phyloP scores from a whole-genome alignment of 176 grass and related monocot species.

The Musa troglodytarum region DNA sequence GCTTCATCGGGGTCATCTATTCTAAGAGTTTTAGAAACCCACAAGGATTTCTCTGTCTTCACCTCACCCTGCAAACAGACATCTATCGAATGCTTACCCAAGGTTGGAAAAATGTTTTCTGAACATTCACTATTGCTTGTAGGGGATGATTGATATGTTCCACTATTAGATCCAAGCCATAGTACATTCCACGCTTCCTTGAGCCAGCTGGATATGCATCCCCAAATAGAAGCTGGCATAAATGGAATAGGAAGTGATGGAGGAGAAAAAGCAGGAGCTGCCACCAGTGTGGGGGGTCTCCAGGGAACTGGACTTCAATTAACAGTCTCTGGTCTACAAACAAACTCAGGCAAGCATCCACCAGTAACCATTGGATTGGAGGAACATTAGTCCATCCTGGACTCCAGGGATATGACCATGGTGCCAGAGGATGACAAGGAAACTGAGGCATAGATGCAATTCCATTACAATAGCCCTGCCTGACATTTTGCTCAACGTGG shows the following conservation, averaged over 20 bases:
- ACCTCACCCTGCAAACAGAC: too few species aligned
- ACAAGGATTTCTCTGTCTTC: too few species aligned
- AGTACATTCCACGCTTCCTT: slow-evolving; percentile 33
- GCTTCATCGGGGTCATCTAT: too few species aligned
- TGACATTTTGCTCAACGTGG: slow-evolving; percentile 26
- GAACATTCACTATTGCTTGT: slow-evolving; percentile 25
- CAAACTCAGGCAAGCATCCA: slow-evolving; percentile 10
- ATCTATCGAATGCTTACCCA: not conserved
- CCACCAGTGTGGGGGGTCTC: not conserved
- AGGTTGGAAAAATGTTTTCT: slow-evolving; percentile 26
- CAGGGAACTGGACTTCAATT: not conserved
- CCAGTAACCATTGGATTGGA: slow-evolving; percentile 17
- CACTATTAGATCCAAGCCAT: slow-evolving; percentile 30
- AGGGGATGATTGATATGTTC: too few species aligned
- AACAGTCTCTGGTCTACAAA: slow-evolving; percentile 22
- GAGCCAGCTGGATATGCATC: slow-evolving; percentile 39
- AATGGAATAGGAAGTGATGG: slow-evolving; percentile 41
- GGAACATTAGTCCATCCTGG: slow-evolving; percentile 36
- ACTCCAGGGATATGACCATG: slow-evolving; percentile 40
- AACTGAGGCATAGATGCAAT: slow-evolving; percentile 18
- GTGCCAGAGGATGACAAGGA: slow-evolving; percentile 30
- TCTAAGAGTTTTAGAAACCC: too few species aligned
- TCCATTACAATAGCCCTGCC: slow-evolving; percentile 25
- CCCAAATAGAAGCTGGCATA: slow-evolving; percentile 34
- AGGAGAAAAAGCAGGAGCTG: slow-evolving; percentile 23